phyloP scores from a whole-genome alignment of 2,329 filamentous ascomycete genomes.

The Falciphora oryzae region DNA sequence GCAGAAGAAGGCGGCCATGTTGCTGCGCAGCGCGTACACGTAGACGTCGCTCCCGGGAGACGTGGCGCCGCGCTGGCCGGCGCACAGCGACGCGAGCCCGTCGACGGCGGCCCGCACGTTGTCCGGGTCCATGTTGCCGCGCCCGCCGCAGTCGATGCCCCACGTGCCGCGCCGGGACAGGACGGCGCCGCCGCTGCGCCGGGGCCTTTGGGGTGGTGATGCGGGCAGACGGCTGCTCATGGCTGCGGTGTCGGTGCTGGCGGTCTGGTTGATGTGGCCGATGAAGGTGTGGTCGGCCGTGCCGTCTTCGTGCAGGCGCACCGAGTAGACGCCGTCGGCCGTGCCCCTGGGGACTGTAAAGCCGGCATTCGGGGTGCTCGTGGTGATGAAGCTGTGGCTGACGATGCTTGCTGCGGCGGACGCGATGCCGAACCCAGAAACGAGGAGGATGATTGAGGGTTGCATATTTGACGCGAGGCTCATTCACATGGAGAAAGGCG shows the following conservation, averaged over 20 bases:
- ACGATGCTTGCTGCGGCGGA: background rate
- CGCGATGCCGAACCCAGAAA: background rate
- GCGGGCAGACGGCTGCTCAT: background rate
- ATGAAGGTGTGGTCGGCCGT: background rate
- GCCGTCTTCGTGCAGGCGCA: background rate
- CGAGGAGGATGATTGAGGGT: background rate
- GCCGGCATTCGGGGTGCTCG: background rate
- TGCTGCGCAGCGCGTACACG: background rate
- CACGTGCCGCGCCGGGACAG: no score
- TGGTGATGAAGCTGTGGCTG: background rate
- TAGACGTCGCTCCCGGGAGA: no score
- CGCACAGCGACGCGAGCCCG: no score
- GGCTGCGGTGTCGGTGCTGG: background rate
- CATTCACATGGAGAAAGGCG: background rate
- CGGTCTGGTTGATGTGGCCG: background rate
- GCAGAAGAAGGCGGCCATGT: background rate
- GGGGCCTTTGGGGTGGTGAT: no score
- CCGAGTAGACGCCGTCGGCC: background rate
- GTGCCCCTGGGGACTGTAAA: background rate
- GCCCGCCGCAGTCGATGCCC: no score
- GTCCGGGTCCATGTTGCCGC: no score
- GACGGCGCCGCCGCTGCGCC: no score
- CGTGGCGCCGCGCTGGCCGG: no score
- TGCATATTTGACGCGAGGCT: background rate
- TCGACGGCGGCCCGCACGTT: no score